Conservation (phyloP, 2,329 filamentous ascomycete genomes). For the Didymella pinodella region DNA sequence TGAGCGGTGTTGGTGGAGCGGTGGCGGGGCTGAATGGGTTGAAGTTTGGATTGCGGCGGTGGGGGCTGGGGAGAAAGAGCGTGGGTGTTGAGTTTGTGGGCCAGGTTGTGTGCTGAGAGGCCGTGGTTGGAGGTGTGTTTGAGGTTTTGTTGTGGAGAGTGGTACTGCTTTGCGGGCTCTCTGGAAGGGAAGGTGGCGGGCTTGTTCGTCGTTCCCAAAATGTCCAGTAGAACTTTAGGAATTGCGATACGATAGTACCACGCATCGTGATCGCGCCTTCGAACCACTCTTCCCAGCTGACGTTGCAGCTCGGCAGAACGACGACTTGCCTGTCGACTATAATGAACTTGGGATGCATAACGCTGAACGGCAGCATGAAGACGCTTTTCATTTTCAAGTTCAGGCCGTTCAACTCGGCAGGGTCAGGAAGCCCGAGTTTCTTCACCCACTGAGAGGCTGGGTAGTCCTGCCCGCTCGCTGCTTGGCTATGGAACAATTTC, state of each 20-base stretch:
- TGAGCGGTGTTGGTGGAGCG: constrained; percentile 73
- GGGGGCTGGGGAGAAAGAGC: constrained; percentile 75
- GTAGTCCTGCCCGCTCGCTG: constrained; percentile 68
- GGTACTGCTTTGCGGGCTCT: background rate
- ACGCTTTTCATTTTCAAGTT: constrained; percentile 77
- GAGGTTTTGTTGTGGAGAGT: background rate
- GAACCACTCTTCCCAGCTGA: constrained; percentile 89
- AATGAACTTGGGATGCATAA: constrained; percentile 89
- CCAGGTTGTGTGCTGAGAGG: background rate
- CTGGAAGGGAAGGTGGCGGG: background rate
- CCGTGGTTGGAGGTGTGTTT: background rate
- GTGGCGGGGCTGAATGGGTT: constrained; percentile 49
- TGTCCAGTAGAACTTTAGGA: constrained; percentile 70
- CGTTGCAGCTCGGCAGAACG: constrained; percentile 80
- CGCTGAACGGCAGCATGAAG: constrained; percentile 80
- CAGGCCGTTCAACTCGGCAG: constrained; percentile 64
- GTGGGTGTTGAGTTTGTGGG: constrained; percentile 55
- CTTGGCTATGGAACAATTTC: constrained; percentile 77
- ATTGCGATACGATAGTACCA: constrained; percentile 67
- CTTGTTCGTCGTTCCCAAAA: constrained; percentile 67
- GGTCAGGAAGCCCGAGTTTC: constrained; percentile 69
- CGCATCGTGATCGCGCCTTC: constrained; percentile 75
- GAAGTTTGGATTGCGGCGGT: constrained; percentile 73
- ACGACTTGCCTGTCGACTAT: constrained; percentile 73
- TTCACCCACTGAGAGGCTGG: constrained; percentile 65